phyloP scores from a whole-genome alignment of 768 basidiomycete species.

The Suillus placidus region DNA sequence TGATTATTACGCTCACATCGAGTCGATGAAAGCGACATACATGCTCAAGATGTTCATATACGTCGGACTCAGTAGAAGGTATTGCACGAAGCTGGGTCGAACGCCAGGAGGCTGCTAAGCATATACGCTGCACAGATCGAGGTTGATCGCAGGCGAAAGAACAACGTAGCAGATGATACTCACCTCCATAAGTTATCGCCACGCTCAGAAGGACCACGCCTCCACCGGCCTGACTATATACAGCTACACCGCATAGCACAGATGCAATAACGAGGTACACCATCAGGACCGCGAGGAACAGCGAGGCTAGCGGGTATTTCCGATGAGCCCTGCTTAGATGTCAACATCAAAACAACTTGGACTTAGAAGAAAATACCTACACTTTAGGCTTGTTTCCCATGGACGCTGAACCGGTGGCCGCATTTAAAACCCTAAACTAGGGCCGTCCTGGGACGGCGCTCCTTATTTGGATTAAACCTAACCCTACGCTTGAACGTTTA shows the following conservation, averaged over 20 bases:
- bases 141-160: constrained; percentile 6
- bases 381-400: constrained; percentile 95
- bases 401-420: constrained; percentile 36
- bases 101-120: constrained; percentile 74
- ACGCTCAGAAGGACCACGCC: constrained; percentile 85
- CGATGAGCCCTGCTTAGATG: constrained; percentile 23
- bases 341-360: constrained; percentile 8
- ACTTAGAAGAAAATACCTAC: constrained; percentile 41
- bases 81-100: constrained; percentile 91
- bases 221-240: constrained; percentile 63
- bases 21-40: constrained; percentile 42
- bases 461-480: too few relatives aligned
- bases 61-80: constrained; percentile 82
- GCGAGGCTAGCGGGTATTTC: constrained; percentile 82
- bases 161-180: constrained; percentile 20
- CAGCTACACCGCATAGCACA: constrained; percentile 76
- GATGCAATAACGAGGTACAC: constrained; percentile 84
- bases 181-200: constrained; percentile 81
- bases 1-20: constrained; percentile 19
- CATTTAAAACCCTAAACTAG: too few relatives aligned
- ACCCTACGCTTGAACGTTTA: too few relatives aligned
- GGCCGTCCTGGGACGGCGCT: too few relatives aligned
- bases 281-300: constrained; percentile 77
- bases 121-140: constrained; percentile 60
- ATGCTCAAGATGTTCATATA: constrained; percentile 80